A percentile compares a stretch with the other conserved stretches of the same genome.
phyloP scores from a whole-genome alignment of 208 protist genomes.

The Phytomonas sp. region DNA sequence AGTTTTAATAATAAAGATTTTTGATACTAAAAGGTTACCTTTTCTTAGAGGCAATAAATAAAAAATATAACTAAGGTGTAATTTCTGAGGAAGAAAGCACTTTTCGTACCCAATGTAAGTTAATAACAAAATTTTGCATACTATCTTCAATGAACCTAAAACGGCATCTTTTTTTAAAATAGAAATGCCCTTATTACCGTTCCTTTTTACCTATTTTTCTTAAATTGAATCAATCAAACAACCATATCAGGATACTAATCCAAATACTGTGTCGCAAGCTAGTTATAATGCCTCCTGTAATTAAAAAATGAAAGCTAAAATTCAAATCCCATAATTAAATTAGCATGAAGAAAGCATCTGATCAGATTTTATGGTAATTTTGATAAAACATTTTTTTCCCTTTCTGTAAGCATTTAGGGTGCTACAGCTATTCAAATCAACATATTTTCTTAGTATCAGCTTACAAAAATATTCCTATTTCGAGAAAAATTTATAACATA shows the following conservation, averaged over 20 bases:
- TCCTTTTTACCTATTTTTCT: background rate
- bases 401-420: background rate
- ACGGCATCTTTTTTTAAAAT: background rate
- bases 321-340: background rate
- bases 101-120: background rate
- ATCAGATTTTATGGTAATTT: background rate
- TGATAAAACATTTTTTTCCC: background rate
- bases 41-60: background rate
- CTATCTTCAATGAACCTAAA: background rate
- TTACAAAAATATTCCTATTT: background rate
- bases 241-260: background rate
- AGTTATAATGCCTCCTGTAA: background rate
- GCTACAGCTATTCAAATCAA: background rate
- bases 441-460: background rate
- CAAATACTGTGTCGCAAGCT: background rate
- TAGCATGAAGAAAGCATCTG: background rate
- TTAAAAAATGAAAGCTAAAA: background rate
- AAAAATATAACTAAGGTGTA: background rate
- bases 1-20: background rate
- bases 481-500: background rate
- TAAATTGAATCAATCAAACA: background rate
- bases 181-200: background rate
- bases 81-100: background rate
- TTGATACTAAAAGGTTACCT: background rate
- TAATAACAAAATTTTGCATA: background rate